These are phyloP conservation scores for Trichophyton simii DNA, from an alignment of 2,329 filamentous ascomycete species.

Conservation along the genomic window DNA sequence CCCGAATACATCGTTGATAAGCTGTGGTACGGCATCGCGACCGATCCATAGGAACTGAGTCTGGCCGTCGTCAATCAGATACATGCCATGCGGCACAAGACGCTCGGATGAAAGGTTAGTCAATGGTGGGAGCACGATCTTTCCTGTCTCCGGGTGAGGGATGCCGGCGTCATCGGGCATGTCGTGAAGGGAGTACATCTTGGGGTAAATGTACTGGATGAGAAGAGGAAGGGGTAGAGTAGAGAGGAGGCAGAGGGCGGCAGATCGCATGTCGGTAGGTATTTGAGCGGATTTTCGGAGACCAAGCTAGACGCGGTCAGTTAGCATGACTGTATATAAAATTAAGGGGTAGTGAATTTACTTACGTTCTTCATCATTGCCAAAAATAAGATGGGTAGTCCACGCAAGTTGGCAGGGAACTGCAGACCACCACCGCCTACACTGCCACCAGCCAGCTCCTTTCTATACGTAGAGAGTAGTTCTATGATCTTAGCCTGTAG, in stretches of 20 bases:
- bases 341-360: slow-evolving; percentile 9
- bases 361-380: slow-evolving; percentile 89
- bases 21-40: slow-evolving; percentile 78
- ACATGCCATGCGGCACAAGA: slow-evolving; percentile 78
- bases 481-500: slow-evolving; percentile 86
- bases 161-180: slow-evolving; percentile 91
- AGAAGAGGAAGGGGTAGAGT: slow-evolving; percentile 80
- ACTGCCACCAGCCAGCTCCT: slow-evolving; percentile 89
- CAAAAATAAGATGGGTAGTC: slow-evolving; percentile 78
- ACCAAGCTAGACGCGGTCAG: slow-evolving; percentile 42
- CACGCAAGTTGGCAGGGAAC: slow-evolving; percentile 84
- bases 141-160: slow-evolving; percentile 71
- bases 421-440: slow-evolving; percentile 86
- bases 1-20: slow-evolving; percentile 83
- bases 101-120: slow-evolving; percentile 79
- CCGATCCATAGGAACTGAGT: slow-evolving; percentile 97
- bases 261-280: slow-evolving; percentile 82
- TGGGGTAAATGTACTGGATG: slow-evolving; percentile 84
- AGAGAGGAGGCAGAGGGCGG: slow-evolving; percentile 84
- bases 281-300: slow-evolving; percentile 88
- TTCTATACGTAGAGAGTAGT: slow-evolving; percentile 87
- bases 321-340: background rate
- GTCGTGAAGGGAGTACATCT: slow-evolving; percentile 77
- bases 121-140: slow-evolving; percentile 74
- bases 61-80: slow-evolving; percentile 93